Base-by-base conservation (phyloP, 2,329 filamentous ascomycete genomes). In the Dryadomyces quercus-mongolicae region DNA sequence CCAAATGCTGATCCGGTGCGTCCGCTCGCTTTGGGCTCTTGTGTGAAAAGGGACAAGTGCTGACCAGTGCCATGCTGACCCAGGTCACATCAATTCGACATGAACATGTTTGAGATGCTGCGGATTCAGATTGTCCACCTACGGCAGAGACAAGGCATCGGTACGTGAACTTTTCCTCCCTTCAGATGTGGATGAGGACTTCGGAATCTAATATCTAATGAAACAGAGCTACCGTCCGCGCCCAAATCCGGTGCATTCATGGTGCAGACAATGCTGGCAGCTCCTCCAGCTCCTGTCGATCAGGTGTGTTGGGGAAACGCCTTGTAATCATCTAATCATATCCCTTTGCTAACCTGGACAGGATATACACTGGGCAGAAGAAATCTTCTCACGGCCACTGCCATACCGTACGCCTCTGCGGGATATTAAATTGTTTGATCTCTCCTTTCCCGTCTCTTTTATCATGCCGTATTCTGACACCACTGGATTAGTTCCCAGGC, bases 351-450 rank as follows among this genome's bases (percentile, higher is more conserved):
- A 15, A 49, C 44, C 6, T 2, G 15, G 3, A 7, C 47, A 25
- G 34, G 40, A 21, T 36, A 34, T 52, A 56, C 80, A 84, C 61
- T 84, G 81, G 81, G 78, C 80, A 6, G 74, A 81, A 59, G 72
- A 77, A 44, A 80, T 84, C 22, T 83, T 84, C 58, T 75, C 76
- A 1, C 68, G 75, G 20, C 75, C 76, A 0, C 66, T 80, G 43
- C 71, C 77, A 0, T 73, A 72, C 12, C 69, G 73, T 13, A 81
- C 77, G 5, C 68, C 70, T 5, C 65, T 82, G 51, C 74, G 71
- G 59, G 68, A 73, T 49, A 58, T 68, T 13, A 64, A 62, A 51
- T 58, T 59, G 55, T 54, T 9, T 31, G 38, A 53, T 21, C 3
- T 1, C 15, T 20, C 3, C 15, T 25, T 20, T 21, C 25, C 34